phyloP scores from a whole-genome alignment of 768 basidiomycete species.

The Lentinula boryana region DNA sequence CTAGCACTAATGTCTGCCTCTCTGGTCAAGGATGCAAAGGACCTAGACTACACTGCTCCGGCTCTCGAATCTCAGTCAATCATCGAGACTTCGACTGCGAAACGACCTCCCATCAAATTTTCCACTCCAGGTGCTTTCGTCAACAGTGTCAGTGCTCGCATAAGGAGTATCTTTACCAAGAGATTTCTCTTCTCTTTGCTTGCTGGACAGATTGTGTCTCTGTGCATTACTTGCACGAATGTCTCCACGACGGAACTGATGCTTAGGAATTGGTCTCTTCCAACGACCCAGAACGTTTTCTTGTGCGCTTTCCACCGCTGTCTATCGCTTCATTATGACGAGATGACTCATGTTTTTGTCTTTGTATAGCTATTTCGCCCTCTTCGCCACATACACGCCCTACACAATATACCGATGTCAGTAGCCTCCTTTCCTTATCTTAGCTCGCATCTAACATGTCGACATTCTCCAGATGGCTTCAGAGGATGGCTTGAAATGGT shows the following conservation, averaged over 20 bases:
- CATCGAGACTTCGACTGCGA: background rate
- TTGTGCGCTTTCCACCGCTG: constrained; percentile 42
- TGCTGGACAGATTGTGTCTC: constrained; percentile 76
- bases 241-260: constrained; percentile 80
- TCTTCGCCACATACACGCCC: constrained; percentile 75
- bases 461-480: constrained; percentile 57
- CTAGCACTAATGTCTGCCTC: background rate
- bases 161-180: constrained; percentile 73
- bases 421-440: constrained; percentile 17
- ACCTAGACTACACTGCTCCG: background rate
- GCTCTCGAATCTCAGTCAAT: constrained; percentile 3
- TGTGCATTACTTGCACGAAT: constrained; percentile 88
- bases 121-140: constrained; percentile 51
- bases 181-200: constrained; percentile 65
- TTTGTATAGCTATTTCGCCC: constrained; percentile 60
- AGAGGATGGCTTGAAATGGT: constrained; percentile 79
- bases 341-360: background rate
- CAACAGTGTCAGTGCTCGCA: constrained; percentile 49
- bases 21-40: background rate
- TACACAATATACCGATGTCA: constrained; percentile 86
- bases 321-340: background rate
- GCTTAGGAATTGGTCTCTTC: constrained; percentile 59
- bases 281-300: constrained; percentile 82
- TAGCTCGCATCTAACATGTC: background rate
- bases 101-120: constrained; percentile 56